Conservation (phyloP, 164 flowering plant species). For the Hamamelis virginiana region DNA sequence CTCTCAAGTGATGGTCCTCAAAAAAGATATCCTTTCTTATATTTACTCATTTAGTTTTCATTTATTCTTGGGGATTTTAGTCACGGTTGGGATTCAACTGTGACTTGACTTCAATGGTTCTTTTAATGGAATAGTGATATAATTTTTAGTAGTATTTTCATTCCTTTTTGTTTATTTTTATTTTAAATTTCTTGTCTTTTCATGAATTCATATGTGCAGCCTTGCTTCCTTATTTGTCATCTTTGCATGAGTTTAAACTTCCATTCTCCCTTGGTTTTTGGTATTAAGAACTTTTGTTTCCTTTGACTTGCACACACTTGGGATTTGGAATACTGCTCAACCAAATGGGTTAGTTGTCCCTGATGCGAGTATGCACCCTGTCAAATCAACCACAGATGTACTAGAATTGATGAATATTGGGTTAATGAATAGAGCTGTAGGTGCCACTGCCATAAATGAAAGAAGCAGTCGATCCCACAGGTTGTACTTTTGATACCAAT, state of each 20-base stretch:
- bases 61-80: not conserved
- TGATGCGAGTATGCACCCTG: conserved; percentile 71
- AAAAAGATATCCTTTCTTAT: conserved; percentile 64
- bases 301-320: conserved; percentile 60
- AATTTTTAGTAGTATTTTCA: too few relatives aligned
- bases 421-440: conserved; percentile 75
- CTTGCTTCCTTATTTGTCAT: not conserved
- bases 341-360: conserved; percentile 62
- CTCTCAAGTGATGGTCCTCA: conserved; percentile 45
- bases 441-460: conserved; percentile 92
- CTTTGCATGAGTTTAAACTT: not conserved
- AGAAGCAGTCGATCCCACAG: conserved; percentile 98
- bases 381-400: conserved; percentile 51
- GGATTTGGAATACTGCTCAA: conserved; percentile 48
- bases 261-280: not conserved
- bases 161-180: too few relatives aligned
- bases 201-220: not conserved
- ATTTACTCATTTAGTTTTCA: not conserved
- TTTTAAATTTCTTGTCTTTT: not conserved
- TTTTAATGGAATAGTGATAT: not conserved
- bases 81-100: not conserved
- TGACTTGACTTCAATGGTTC: not conserved
- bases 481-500: conserved; percentile 29
- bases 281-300: conserved; percentile 12
- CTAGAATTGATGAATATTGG: conserved; percentile 60